A percentile compares a stretch with the other conserved stretches of the same genome.
Conservation (phyloP, 805 yeast genomes). For the Starmerella bacillaris region DNA sequence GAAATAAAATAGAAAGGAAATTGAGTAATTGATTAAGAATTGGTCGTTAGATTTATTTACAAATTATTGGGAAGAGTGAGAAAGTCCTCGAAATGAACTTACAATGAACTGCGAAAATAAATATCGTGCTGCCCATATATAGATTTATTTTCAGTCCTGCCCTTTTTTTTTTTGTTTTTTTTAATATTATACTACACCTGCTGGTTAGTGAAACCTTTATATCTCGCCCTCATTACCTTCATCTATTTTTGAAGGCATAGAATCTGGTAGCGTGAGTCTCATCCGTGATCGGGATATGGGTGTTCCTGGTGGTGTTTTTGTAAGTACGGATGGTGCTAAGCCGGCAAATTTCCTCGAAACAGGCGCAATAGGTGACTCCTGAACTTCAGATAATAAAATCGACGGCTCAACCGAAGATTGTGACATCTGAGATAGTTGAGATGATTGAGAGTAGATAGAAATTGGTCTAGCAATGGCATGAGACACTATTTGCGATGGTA, state of each 20-base stretch:
- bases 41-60: too few species aligned
- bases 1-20: too few species aligned
- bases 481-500: too few species aligned
- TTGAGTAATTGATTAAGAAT: too few species aligned
- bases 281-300: conserved; percentile 8
- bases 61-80: too few species aligned
- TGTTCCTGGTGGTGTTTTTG: conserved; percentile 4
- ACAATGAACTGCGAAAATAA: too few species aligned
- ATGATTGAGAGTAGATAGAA: conserved; percentile 16
- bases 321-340: conserved; percentile 1
- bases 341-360: conserved; percentile 3
- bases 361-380: conserved; percentile 1
- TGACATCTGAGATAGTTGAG: conserved; percentile 15
- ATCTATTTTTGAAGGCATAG: conserved; percentile 11
- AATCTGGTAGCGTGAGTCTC: conserved; percentile 7
- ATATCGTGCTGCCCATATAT: too few species aligned
- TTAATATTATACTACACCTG: too few species aligned
- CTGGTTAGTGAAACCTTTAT: background rate
- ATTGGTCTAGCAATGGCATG: conserved; percentile 8
- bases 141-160: too few species aligned
- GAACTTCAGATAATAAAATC: conserved; percentile 5
- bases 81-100: too few species aligned
- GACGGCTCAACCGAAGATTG: conserved; percentile 14
- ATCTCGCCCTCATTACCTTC: conserved; percentile 9
- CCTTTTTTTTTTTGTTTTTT: too few species aligned